phyloP scores from a whole-genome alignment of 2,329 filamentous ascomycete species.

The Nemania abortiva region DNA sequence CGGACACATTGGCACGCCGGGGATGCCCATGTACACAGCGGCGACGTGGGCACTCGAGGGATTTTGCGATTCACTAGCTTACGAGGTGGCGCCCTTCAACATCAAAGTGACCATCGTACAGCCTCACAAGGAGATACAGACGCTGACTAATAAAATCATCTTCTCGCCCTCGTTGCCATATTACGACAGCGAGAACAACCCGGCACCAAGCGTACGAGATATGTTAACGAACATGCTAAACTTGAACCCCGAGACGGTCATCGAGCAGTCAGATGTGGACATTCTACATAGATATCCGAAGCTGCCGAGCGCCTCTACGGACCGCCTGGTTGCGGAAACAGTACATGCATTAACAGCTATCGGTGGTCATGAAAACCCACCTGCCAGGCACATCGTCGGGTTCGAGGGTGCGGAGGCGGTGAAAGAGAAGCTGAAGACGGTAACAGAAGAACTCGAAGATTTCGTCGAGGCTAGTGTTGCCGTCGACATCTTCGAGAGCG shows the following conservation, averaged over 20 bases:
- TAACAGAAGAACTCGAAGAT: slow-evolving; percentile 95
- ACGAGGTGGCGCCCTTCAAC: slow-evolving; percentile 97
- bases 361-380: slow-evolving; percentile 95
- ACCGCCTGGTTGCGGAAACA: slow-evolving; percentile 85
- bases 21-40: slow-evolving; percentile 90
- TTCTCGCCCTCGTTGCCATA: slow-evolving; percentile 81
- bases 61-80: slow-evolving; percentile 94
- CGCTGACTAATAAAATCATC: slow-evolving; percentile 87
- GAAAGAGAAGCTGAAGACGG: slow-evolving; percentile 95
- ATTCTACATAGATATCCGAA: slow-evolving; percentile 79
- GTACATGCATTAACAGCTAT: slow-evolving; percentile 92
- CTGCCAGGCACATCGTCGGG: slow-evolving; percentile 92
- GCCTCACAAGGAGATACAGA: slow-evolving; percentile 91
- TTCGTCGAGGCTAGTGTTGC: slow-evolving; percentile 91
- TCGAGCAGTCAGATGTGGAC: slow-evolving; percentile 56
- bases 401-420: slow-evolving; percentile 88
- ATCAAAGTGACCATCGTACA: slow-evolving; percentile 96
- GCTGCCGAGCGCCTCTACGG: slow-evolving; percentile 74
- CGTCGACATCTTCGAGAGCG: slow-evolving; percentile 78
- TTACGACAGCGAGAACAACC: slow-evolving; percentile 75
- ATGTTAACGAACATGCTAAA: slow-evolving; percentile 86
- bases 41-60: slow-evolving; percentile 96
- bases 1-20: slow-evolving; percentile 92
- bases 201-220: slow-evolving; percentile 83
- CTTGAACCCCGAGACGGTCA: slow-evolving; percentile 74